Conservation (phyloP, 2,329 filamentous ascomycete species). For the Xylariaceae sp. region DNA sequence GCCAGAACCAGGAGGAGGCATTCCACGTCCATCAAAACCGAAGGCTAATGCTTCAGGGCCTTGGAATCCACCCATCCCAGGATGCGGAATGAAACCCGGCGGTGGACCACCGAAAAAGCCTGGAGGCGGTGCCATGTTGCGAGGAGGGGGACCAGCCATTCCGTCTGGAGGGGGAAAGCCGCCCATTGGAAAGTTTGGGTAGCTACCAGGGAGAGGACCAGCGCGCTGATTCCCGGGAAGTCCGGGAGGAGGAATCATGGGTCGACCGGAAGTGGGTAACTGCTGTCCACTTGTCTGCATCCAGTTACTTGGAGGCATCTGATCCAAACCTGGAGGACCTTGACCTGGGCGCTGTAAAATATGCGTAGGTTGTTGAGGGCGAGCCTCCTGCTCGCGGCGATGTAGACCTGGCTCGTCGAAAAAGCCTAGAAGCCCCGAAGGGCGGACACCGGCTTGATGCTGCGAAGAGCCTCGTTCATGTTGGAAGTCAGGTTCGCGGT, state of each 20-base stretch:
- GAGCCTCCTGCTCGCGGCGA: conserved; percentile 53
- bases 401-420: conserved; percentile 59
- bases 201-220: conserved; percentile 62
- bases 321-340: conserved; percentile 64
- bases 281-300: conserved; percentile 52
- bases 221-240: conserved; percentile 52
- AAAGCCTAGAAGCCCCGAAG: conserved; percentile 54
- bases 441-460: conserved; percentile 39
- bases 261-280: conserved; percentile 53
- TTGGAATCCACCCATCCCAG: conserved; percentile 62
- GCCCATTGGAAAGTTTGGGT: conserved; percentile 64
- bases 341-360: conserved; percentile 64
- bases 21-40: conserved; percentile 61
- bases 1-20: conserved; percentile 55
- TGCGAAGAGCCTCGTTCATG: conserved; percentile 47
- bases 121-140: conserved; percentile 60
- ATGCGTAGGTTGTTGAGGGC: conserved; percentile 63
- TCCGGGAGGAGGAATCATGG: conserved; percentile 68
- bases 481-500: conserved; percentile 56
- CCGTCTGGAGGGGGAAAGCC: conserved; percentile 58
- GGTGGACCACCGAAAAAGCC: conserved; percentile 59
- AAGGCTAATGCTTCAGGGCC: conserved; percentile 58
- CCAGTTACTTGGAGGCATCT: conserved; percentile 61
- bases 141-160: conserved; percentile 50
- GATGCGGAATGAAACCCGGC: conserved; percentile 59